A percentile compares a stretch with the other conserved stretches of the same genome.
These are phyloP conservation scores for Serendipita sp. DNA, from an alignment of 768 basidiomycete genomes.

Conservation along the genomic window DNA sequence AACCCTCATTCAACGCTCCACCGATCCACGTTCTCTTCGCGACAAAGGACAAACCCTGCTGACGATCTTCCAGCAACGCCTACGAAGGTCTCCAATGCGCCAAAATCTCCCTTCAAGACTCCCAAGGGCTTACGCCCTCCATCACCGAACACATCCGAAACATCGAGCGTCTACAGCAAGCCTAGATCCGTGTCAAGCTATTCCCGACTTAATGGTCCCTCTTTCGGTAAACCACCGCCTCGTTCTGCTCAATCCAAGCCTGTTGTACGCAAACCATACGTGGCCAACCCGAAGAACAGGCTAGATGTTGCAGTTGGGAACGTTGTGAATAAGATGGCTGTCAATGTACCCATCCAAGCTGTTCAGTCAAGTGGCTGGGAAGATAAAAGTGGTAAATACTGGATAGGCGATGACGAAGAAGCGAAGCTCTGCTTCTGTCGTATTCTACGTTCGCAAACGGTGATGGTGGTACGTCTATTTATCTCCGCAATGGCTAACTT, in stretches of 20 bases:
- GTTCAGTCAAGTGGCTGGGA: slow-evolving; percentile 66
- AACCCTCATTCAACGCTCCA: slow-evolving; percentile 29
- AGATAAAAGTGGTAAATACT: slow-evolving; percentile 87
- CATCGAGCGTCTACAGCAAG: slow-evolving; percentile 34
- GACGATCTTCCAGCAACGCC: slow-evolving; percentile 27
- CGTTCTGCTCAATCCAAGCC: slow-evolving; percentile 18
- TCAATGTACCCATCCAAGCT: slow-evolving; percentile 67
- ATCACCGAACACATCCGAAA: slow-evolving; percentile 51
- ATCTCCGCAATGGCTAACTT: background rate
- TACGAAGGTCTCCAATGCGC: slow-evolving; percentile 21
- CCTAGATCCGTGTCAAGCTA: slow-evolving; percentile 22
- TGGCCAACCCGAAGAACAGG: slow-evolving; percentile 79
- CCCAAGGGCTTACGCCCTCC: slow-evolving; percentile 22
- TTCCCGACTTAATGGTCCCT: slow-evolving; percentile 48
- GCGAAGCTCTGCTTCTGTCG: slow-evolving; percentile 83
- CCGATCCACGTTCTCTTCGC: slow-evolving; percentile 62
- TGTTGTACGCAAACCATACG: slow-evolving; percentile 46
- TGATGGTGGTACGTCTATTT: slow-evolving; percentile 49
- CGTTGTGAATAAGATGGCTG: slow-evolving; percentile 75
- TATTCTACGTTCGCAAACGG: slow-evolving; percentile 76
- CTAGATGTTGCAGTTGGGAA: slow-evolving; percentile 85
- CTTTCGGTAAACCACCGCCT: slow-evolving; percentile 35
- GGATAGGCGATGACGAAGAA: slow-evolving; percentile 77
- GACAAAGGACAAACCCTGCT: slow-evolving; percentile 45
- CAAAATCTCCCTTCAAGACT: slow-evolving; percentile 18